phyloP scores from a whole-genome alignment of 352 stramenopile genomes.

The Pythium apleroticum region DNA sequence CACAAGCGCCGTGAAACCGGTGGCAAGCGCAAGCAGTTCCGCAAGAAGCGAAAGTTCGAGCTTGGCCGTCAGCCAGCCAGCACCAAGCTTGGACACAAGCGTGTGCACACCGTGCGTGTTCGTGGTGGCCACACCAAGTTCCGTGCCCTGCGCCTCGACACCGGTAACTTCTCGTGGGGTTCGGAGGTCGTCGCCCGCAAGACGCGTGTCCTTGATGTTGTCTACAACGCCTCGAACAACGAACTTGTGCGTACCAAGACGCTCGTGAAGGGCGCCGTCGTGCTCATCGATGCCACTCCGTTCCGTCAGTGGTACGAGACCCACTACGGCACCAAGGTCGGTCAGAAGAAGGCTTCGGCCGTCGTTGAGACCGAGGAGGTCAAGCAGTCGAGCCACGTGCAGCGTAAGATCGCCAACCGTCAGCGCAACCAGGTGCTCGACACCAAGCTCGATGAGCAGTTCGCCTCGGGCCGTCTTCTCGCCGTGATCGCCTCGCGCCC shows the following conservation, averaged over 20 bases:
- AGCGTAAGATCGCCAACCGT: slow-evolving; percentile 93
- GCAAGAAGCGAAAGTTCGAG: slow-evolving; percentile 99
- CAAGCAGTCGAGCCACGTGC: slow-evolving; percentile 94
- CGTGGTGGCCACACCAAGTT: slow-evolving; percentile 99
- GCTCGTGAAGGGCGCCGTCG: slow-evolving; percentile 98
- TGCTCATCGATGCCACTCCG: slow-evolving; percentile 97
- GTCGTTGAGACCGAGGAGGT: slow-evolving; percentile 77
- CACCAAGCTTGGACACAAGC: slow-evolving; percentile 98
- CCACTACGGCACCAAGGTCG: slow-evolving; percentile 97
- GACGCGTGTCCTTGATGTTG: slow-evolving; percentile 99
- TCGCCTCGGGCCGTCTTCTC: slow-evolving; percentile 95
- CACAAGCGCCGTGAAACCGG: slow-evolving; percentile 99
- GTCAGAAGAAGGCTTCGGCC: slow-evolving; percentile 84
- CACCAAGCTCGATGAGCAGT: slow-evolving; percentile 95
- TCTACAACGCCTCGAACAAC: slow-evolving; percentile 99
- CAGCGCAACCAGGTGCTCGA: slow-evolving; percentile 94
- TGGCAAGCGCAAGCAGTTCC: slow-evolving; percentile 96
- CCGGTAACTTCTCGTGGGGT: slow-evolving; percentile 99
- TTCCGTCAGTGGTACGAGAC: slow-evolving; percentile 99
- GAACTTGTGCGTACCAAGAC: slow-evolving; percentile 99
- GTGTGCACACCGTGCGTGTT: slow-evolving; percentile 94
- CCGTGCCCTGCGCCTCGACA: slow-evolving; percentile 97
- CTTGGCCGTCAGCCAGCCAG: slow-evolving; percentile 96
- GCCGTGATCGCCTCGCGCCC: slow-evolving; percentile 97
- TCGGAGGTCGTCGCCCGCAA: slow-evolving; percentile 97